phyloP scores from a whole-genome alignment of 441 rosid species.

The Adansonia madagascariensis region DNA sequence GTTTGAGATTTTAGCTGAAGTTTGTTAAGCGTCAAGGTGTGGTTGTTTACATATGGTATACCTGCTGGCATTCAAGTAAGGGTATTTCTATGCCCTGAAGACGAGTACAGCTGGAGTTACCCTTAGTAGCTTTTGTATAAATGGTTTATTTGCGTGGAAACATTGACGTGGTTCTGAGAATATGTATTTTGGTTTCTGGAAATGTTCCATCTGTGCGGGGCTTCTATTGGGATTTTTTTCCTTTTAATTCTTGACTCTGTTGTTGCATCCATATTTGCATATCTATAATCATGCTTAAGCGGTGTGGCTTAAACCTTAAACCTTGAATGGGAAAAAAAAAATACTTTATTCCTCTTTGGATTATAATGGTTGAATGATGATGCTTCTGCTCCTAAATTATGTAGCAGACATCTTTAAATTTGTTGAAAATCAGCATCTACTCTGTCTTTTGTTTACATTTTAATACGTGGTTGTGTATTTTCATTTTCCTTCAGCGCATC shows the following conservation, averaged over 20 bases:
- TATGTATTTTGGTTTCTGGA: constrained; percentile 13
- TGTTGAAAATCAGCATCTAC: constrained; percentile 1
- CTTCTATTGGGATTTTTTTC: not conserved
- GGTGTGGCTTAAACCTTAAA: not conserved
- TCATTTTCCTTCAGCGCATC: constrained; percentile 1
- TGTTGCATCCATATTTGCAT: not conserved
- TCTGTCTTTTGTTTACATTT: not conserved
- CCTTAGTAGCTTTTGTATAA: not conserved
- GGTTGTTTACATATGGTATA: not conserved
- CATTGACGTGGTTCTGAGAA: not conserved
- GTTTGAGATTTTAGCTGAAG: constrained; percentile 4
- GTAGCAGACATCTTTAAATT: not conserved
- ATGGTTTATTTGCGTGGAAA: constrained; percentile 1
- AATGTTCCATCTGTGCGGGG: not conserved
- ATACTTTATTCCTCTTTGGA: not conserved
- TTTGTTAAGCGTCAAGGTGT: not conserved
- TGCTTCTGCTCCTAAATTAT: constrained; percentile 9
- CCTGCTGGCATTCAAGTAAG: not conserved
- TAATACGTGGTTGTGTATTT: not conserved
- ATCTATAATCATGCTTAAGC: constrained; percentile 12
- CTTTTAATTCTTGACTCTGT: not conserved
- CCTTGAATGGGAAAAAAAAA: constrained; percentile 4
- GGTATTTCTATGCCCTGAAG: constrained; percentile 12
- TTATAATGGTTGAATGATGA: not conserved
- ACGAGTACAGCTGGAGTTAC: not conserved